Conservation (phyloP, 148 eudicot species). For the Rhododendron williamsianum region DNA sequence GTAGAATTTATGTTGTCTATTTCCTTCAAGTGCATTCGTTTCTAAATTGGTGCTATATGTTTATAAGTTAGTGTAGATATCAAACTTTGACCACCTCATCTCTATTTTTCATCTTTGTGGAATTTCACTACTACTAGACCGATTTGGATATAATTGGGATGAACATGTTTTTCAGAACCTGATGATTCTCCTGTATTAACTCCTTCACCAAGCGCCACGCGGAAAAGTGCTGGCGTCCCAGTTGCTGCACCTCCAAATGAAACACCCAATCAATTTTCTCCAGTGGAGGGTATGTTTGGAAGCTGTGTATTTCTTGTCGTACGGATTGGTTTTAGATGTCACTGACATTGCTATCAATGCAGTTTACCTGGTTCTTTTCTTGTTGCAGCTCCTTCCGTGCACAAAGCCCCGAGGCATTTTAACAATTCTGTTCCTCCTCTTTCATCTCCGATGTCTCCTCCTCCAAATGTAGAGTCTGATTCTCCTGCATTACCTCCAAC, state of each 20-base stretch:
- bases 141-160: neutral
- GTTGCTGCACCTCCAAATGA: slow-evolving; percentile 32
- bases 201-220: slow-evolving; percentile 25
- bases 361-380: slow-evolving; percentile 11
- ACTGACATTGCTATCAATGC: neutral
- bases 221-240: slow-evolving; percentile 19
- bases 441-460: slow-evolving; percentile 24
- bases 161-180: slow-evolving; percentile 20
- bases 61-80: neutral
- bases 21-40: neutral
- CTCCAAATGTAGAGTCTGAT: slow-evolving; percentile 13
- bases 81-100: neutral
- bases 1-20: neutral
- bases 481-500: slow-evolving; percentile 39
- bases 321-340: neutral
- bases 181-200: slow-evolving; percentile 22
- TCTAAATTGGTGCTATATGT: neutral
- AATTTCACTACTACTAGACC: neutral
- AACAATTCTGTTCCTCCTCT: slow-evolving; percentile 24
- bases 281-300: slow-evolving; percentile 17
- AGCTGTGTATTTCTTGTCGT: neutral
- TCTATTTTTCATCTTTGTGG: neutral
- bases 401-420: slow-evolving; percentile 10
- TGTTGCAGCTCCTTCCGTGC: slow-evolving; percentile 28
- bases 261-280: slow-evolving; percentile 17